Conservation (phyloP, 2,329 filamentous ascomycete species). For the Diaporthe caulivora region DNA sequence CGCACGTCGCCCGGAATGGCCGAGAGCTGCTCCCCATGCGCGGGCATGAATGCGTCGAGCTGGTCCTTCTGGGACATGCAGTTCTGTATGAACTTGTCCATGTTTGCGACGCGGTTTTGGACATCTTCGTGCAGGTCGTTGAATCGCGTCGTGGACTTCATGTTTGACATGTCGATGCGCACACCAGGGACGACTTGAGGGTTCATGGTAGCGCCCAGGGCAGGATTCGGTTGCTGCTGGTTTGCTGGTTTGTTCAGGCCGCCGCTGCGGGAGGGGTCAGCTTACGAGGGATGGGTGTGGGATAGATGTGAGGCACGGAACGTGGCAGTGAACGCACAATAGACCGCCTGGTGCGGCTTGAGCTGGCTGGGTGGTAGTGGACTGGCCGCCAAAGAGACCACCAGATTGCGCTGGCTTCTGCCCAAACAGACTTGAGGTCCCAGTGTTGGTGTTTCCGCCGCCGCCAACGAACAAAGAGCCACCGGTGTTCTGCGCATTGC, state of each 20-base stretch:
- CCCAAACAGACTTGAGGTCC: constrained; percentile 54
- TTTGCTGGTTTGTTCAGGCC: constrained; percentile 42
- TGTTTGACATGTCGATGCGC: constrained; percentile 81
- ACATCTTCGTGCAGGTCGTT: constrained; percentile 88
- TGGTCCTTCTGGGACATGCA: constrained; percentile 85
- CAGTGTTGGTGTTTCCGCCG: constrained; percentile 45
- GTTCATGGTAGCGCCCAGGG: constrained; percentile 56
- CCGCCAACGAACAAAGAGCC: constrained; percentile 40
- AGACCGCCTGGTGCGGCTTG: constrained; percentile 41
- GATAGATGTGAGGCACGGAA: background rate
- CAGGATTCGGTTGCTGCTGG: constrained; percentile 41
- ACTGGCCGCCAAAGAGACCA: constrained; percentile 41
- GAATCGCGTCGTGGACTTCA: constrained; percentile 90
- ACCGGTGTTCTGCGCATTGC: constrained; percentile 42
- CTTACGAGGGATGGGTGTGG: constrained; percentile 20
- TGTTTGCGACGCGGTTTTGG: constrained; percentile 80
- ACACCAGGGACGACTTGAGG: constrained; percentile 76
- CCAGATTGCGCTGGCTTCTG: constrained; percentile 35
- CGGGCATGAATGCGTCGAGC: constrained; percentile 75
- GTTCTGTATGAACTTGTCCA: constrained; percentile 84
- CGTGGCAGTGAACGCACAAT: constrained; percentile 43
- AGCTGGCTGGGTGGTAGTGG: constrained; percentile 35
- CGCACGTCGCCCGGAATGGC: constrained; percentile 58
- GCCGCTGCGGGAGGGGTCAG: constrained; percentile 20
- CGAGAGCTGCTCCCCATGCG: constrained; percentile 58